These are phyloP conservation scores for Populus davidiana DNA, from an alignment of 345 rosid genomes.

Conservation along the genomic window DNA sequence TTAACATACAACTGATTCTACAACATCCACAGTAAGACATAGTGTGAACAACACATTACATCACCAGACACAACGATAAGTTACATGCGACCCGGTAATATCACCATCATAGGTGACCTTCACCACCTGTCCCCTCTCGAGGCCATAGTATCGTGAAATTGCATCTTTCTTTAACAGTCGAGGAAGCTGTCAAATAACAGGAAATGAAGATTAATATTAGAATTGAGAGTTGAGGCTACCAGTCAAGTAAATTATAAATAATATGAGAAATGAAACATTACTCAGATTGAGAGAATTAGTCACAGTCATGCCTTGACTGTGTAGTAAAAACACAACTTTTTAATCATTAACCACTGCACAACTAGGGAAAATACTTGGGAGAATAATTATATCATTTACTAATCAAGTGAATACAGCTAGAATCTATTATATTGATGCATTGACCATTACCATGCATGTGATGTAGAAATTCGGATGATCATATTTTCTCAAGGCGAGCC, in stretches of 20 bases:
- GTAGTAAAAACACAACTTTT: neutral
- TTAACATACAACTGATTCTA: neutral
- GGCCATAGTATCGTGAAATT: slow-evolving; percentile 38
- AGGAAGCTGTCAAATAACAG: slow-evolving; percentile 27
- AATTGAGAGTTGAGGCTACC: neutral
- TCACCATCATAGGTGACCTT: slow-evolving; percentile 33
- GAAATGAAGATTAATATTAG: neutral
- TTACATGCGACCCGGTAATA: slow-evolving; percentile 21
- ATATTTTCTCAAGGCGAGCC: neutral
- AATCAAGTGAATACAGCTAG: neutral
- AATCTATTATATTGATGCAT: neutral
- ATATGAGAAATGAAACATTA: neutral
- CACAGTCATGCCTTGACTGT: neutral
- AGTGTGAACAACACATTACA: neutral
- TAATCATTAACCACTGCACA: neutral
- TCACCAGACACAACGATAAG: slow-evolving; percentile 40
- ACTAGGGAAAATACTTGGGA: neutral
- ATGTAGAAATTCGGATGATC: neutral
- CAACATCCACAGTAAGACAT: neutral
- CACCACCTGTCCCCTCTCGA: slow-evolving; percentile 42
- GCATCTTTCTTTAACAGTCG: slow-evolving; percentile 35
- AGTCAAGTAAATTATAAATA: slow-evolving; percentile 25
- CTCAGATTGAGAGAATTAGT: neutral
- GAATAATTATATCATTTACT: neutral
- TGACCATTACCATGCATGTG: neutral